phyloP scores from a whole-genome alignment of 306 rosid genomes.

The Rubus idaeus region DNA sequence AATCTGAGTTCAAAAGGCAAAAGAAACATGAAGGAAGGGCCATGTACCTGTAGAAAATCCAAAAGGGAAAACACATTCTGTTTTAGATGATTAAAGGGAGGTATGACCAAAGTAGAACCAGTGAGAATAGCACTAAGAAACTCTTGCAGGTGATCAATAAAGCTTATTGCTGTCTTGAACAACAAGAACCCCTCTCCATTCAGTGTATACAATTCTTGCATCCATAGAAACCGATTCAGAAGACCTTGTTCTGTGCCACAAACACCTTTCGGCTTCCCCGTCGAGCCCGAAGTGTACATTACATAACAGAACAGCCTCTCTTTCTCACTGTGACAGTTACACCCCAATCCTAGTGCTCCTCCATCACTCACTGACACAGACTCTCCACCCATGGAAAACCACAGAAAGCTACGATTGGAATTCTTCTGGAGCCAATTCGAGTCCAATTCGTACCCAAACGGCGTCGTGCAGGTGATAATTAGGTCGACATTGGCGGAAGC shows the following conservation, averaged over 20 bases:
- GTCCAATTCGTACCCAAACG: constrained; percentile 42
- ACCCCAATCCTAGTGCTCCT: constrained; percentile 28
- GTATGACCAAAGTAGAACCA: constrained; percentile 67
- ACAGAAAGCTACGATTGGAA: constrained; percentile 37
- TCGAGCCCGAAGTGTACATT: constrained; percentile 93
- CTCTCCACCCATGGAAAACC: constrained; percentile 45
- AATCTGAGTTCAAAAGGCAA: background rate
- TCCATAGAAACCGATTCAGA: constrained; percentile 77
- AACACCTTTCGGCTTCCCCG: constrained; percentile 88
- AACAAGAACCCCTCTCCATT: constrained; percentile 56
- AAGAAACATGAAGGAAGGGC: background rate
- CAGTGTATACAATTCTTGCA: constrained; percentile 76
- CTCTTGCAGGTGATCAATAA: constrained; percentile 90
- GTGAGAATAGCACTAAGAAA: constrained; percentile 74
- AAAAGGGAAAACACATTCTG: constrained; percentile 52
- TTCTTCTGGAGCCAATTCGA: constrained; percentile 48
- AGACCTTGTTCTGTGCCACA: constrained; percentile 91
- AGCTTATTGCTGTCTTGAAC: constrained; percentile 84
- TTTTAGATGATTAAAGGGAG: constrained; percentile 62
- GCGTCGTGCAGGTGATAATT: constrained; percentile 46
- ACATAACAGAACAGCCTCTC: constrained; percentile 70
- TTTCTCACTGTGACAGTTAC: constrained; percentile 44
- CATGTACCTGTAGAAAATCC: constrained; percentile 66
- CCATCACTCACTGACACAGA: background rate
- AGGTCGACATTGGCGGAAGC: constrained; percentile 58